Evolutionary conservation across 352 stramenopile species (phyloP).

Genomic region (Phytophthora tentaculata): DNA sequence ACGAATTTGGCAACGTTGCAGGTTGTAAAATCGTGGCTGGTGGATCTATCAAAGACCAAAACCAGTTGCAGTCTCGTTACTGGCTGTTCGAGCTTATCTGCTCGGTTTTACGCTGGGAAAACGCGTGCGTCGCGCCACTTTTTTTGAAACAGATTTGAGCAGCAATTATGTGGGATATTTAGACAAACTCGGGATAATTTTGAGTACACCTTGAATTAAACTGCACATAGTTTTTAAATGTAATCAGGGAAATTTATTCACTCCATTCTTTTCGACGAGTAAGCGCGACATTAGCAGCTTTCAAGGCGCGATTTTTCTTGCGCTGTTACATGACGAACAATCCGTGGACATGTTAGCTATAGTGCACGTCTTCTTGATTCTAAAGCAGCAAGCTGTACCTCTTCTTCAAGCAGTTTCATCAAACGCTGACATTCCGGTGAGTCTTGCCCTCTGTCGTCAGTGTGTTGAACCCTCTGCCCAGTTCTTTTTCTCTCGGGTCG

Average conservation of each 20-base stretch:
- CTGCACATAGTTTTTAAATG: no score
- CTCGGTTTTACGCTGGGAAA: constrained; percentile 66
- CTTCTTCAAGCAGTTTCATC: constrained; percentile 38
- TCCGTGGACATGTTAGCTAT: constrained; percentile 1
- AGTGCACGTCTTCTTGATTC: constrained; percentile 1
- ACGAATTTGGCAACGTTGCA: constrained; percentile 37
- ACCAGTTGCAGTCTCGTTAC: constrained; percentile 48
- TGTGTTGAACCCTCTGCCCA: neutral
- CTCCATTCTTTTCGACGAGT: constrained; percentile 27
- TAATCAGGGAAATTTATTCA: neutral
- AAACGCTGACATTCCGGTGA: constrained; percentile 23
- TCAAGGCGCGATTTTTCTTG: constrained; percentile 53
- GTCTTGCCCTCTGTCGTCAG: constrained; percentile 7
- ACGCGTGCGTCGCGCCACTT: constrained; percentile 39
- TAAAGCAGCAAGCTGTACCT: constrained; percentile 29
- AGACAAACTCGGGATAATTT: no score
- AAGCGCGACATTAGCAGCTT: constrained; percentile 49
- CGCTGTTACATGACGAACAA: constrained; percentile 27
- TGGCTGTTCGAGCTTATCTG: constrained; percentile 72
- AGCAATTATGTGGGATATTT: neutral
- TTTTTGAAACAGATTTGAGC: constrained; percentile 35
- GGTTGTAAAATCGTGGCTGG: constrained; percentile 59
- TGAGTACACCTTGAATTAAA: no score
- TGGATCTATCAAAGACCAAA: constrained; percentile 50
- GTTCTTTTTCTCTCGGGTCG: constrained; percentile 11